Evolutionary conservation across 495 filamentous ascomycete genomes (phyloP), one percentile per base, ranked within the genome.

Genomic region (Neurospora intermedia): DNA sequence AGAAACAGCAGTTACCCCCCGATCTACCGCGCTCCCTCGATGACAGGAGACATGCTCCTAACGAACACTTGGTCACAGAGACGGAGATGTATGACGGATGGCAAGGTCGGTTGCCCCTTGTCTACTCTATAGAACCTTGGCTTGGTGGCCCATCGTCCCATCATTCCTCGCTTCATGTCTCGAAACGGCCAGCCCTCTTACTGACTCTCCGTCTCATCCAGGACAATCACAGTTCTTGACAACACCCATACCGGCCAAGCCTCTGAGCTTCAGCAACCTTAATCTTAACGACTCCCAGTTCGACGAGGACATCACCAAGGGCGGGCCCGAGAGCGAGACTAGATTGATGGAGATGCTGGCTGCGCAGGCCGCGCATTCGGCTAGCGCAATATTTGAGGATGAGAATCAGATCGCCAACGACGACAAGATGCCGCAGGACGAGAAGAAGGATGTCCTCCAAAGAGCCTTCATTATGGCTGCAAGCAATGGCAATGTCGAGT

Each of bases 31-130:
- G 89, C 76, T 95, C 94, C 66, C 86, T 99, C 73, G 92, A 98
- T 77, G 96, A 98, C 83, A 88, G 95, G 71, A 89, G 90, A 79
- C 88, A 86, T 72, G 83, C 87, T 6, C 83, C 83, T 15, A 81
- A 81, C 43, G 82, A 86, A 42, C 54, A 66, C 27, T 79, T 84
- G 74, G 86, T 91, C 38, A 87, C 87, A 9, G 95, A 98, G 85
- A 97, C 94, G 35, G 94, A 98, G 87, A 92, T 97, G 85, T 98
- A 98, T 80, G 96, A 99, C 87, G 96, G 93, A 73, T 99, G 96
- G 96, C 94, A 97, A 91, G 95, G 95, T 97, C 80, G 43, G 84
- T 80, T 43, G 20, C 45, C 45, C 59, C 27, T 6, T 59, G 40
- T 45, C 72, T 69, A 72, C 76, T 76, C 73, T 75, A 59, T 69